Conservation (phyloP, 2,329 filamentous ascomycete species). For the Tolypocladium tropicale region DNA sequence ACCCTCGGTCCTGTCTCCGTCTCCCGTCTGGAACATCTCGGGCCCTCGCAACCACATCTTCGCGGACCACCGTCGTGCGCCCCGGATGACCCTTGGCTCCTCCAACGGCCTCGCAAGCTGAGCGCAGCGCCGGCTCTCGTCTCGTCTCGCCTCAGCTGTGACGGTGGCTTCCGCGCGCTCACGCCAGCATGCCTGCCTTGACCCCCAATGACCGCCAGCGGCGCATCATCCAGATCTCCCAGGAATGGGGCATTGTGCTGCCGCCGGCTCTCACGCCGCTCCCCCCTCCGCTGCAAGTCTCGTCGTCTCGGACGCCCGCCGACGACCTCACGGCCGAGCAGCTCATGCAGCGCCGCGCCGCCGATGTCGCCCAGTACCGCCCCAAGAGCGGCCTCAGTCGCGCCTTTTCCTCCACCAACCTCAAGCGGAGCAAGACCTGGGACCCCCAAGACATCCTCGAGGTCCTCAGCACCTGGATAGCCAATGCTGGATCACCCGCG, state of each 20-base stretch:
- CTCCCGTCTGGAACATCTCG: background rate
- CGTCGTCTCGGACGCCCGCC: constrained; percentile 32
- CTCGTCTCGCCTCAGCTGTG: background rate
- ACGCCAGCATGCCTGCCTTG: constrained; percentile 16
- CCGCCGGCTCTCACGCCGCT: constrained; percentile 29
- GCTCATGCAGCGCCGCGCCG: constrained; percentile 35
- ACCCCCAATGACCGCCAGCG: constrained; percentile 28
- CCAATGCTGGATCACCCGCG: constrained; percentile 37
- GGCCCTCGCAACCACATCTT: background rate
- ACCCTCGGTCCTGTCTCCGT: background rate
- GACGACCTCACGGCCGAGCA: constrained; percentile 46
- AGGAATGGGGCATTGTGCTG: constrained; percentile 37
- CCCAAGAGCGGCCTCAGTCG: constrained; percentile 29
- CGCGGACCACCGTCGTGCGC: too few relatives aligned
- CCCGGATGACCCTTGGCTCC: too few relatives aligned
- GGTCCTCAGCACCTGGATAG: constrained; percentile 37
- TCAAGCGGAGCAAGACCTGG: constrained; percentile 39
- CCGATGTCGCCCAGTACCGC: constrained; percentile 22
- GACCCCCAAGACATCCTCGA: constrained; percentile 43
- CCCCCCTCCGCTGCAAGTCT: constrained; percentile 29
- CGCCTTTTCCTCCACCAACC: constrained; percentile 25
- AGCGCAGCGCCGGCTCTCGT: background rate
- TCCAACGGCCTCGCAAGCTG: background rate
- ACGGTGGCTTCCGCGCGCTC: background rate
- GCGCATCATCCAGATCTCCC: constrained; percentile 39